Percentiles rank a stretch among this genome's conserved stretches.
phyloP scores from a whole-genome alignment of 2,329 filamentous ascomycete species.

The Hypoxylon sp. region DNA sequence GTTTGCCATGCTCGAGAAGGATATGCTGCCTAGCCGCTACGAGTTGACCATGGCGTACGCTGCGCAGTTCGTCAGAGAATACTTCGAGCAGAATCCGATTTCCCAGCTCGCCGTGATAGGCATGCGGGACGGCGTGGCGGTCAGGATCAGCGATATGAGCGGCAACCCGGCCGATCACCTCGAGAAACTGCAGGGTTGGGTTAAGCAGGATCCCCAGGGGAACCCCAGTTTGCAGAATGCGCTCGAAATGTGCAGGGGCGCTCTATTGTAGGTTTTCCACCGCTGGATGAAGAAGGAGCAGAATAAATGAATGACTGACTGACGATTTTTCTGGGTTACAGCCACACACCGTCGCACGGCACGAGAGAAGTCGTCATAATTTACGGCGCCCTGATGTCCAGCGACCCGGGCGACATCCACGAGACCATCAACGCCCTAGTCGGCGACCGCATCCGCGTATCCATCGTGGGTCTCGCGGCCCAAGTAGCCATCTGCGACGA shows the following conservation, averaged over 20 bases:
- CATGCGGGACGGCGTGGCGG: conserved; percentile 91
- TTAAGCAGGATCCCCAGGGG: conserved; percentile 77
- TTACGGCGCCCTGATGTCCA: conserved; percentile 90
- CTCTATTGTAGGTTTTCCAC: conserved; percentile 76
- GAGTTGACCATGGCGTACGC: conserved; percentile 86
- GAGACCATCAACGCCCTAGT: conserved; percentile 86
- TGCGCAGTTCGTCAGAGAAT: conserved; percentile 90
- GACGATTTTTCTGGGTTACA: conserved; percentile 53
- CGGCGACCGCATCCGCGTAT: conserved; percentile 86
- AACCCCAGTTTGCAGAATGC: conserved; percentile 92
- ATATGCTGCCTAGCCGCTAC: conserved; percentile 89
- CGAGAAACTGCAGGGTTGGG: conserved; percentile 77
- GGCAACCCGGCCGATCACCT: conserved; percentile 94
- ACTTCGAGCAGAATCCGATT: conserved; percentile 98
- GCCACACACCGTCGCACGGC: conserved; percentile 92
- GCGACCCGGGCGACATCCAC: conserved; percentile 95
- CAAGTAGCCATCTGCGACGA: conserved; percentile 94
- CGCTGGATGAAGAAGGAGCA: conserved; percentile 9
- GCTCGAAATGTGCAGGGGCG: conserved; percentile 92
- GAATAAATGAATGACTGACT: conserved; percentile 7
- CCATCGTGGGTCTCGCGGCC: conserved; percentile 90
- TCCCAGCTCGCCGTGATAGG: conserved; percentile 93
- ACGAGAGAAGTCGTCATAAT: conserved; percentile 94
- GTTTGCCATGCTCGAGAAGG: conserved; percentile 94
- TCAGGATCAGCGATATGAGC: conserved; percentile 88